Conservation (phyloP, 495 filamentous ascomycete genomes). For the Poronia punctata region DNA sequence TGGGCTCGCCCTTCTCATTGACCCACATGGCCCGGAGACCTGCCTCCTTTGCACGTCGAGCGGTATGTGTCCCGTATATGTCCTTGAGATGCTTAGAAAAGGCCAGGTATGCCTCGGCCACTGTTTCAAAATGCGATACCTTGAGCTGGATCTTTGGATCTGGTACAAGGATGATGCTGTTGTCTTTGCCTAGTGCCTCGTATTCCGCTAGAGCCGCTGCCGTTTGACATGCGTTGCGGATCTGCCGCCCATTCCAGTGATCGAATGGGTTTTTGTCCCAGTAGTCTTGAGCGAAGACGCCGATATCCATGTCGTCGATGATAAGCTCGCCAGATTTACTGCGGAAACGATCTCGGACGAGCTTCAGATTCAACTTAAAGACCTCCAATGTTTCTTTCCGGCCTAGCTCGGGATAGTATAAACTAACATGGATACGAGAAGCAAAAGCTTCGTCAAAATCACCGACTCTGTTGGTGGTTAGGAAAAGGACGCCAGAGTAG, state of each 20-base stretch:
- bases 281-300: slow-evolving; percentile 9
- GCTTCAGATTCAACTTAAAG: slow-evolving; percentile 28
- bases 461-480: slow-evolving; percentile 46
- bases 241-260: slow-evolving; percentile 20
- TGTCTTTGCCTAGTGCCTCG: no score
- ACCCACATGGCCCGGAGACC: no score
- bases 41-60: no score
- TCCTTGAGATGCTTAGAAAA: no score
- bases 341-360: slow-evolving; percentile 12
- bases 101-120: no score
- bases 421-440: slow-evolving; percentile 39
- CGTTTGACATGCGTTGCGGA: slow-evolving; percentile 29
- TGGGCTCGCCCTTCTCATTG: no score
- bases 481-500: slow-evolving; percentile 46
- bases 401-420: slow-evolving; percentile 39
- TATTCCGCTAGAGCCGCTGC: slow-evolving; percentile 22
- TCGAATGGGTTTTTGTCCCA: slow-evolving; percentile 8
- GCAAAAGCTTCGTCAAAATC: slow-evolving; percentile 46
- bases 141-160: no score
- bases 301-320: slow-evolving; percentile 14
- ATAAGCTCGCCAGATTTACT: slow-evolving; percentile 2
- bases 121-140: no score
- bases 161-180: no score
- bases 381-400: slow-evolving; percentile 24
- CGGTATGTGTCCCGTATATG: no score